Conservation (phyloP, 768 basidiomycete species). For the Lepiota subincarnata region DNA sequence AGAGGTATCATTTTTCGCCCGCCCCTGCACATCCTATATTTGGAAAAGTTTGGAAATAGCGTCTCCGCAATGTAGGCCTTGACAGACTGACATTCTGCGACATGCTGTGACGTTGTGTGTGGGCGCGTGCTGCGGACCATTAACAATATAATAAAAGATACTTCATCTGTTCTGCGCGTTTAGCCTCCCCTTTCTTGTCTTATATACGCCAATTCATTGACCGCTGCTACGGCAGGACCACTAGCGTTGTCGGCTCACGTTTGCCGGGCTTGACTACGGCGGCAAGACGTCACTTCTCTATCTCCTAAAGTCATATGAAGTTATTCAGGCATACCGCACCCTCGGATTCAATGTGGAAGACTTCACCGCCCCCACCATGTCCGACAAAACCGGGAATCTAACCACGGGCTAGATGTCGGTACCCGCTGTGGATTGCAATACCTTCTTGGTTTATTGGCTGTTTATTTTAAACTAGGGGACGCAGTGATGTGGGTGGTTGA, state of each 20-base stretch:
- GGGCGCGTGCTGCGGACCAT: too few relatives aligned
- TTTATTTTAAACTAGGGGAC: constrained; percentile 31
- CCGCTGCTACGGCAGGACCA: constrained; percentile 21
- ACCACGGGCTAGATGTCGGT: constrained; percentile 61
- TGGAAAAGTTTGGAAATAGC: too few relatives aligned
- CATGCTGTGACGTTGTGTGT: too few relatives aligned
- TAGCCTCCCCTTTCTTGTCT: neutral
- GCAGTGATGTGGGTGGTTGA: constrained; percentile 68
- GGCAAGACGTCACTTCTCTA: constrained; percentile 50
- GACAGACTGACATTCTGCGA: too few relatives aligned
- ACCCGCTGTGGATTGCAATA: constrained; percentile 38
- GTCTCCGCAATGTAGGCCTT: too few relatives aligned
- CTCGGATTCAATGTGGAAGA: constrained; percentile 60
- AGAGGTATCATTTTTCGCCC: too few relatives aligned
- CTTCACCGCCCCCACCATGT: constrained; percentile 25
- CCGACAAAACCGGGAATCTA: neutral
- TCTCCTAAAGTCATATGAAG: constrained; percentile 34
- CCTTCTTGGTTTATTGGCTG: constrained; percentile 28
- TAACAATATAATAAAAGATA: too few relatives aligned
- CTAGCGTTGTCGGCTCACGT: constrained; percentile 17
- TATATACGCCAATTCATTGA: constrained; percentile 26
- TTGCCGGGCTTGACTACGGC: constrained; percentile 34
- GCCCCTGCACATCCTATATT: too few relatives aligned
- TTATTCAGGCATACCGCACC: constrained; percentile 35
- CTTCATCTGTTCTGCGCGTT: too few relatives aligned